Conservation (phyloP, 805 yeast genomes). For the Candida nonsorbophila region DNA sequence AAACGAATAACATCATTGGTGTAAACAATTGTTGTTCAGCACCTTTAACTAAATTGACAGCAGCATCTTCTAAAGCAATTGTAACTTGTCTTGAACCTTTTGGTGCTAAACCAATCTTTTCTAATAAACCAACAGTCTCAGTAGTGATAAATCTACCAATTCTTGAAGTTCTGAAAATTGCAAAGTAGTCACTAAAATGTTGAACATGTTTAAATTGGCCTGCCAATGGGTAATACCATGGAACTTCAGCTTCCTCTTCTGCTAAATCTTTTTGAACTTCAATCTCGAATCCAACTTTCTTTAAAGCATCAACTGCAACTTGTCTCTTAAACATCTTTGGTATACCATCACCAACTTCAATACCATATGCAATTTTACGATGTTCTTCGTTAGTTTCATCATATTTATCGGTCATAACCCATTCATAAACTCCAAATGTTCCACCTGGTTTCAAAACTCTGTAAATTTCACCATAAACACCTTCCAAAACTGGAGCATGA, state of each 20-base stretch:
- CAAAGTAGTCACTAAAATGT: constrained; percentile 67
- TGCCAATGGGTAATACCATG: constrained; percentile 96
- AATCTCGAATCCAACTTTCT: constrained; percentile 82
- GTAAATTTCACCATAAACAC: constrained; percentile 91
- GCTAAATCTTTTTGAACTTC: constrained; percentile 78
- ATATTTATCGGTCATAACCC: constrained; percentile 96
- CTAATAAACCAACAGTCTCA: constrained; percentile 73
- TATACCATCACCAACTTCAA: constrained; percentile 97
- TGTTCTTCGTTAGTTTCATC: constrained; percentile 86
- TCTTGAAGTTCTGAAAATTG: constrained; percentile 82
- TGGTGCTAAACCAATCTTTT: constrained; percentile 84
- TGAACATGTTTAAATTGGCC: constrained; percentile 92
- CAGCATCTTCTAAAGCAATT: constrained; percentile 92
- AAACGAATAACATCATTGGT: constrained; percentile 95
- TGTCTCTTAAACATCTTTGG: constrained; percentile 89
- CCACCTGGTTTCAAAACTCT: constrained; percentile 98
- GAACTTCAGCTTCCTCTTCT: constrained; percentile 71
- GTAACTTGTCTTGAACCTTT: constrained; percentile 87
- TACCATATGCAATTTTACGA: constrained; percentile 93
- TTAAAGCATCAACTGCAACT: constrained; percentile 85
- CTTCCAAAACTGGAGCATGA: constrained; percentile 94
- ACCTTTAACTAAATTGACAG: constrained; percentile 90
- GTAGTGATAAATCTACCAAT: constrained; percentile 86
- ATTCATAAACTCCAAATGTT: constrained; percentile 94
- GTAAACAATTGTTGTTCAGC: constrained; percentile 87